These are phyloP conservation scores for Cytauxzoon felis DNA, from an alignment of 169 alveolate species.

Conservation along the genomic window DNA sequence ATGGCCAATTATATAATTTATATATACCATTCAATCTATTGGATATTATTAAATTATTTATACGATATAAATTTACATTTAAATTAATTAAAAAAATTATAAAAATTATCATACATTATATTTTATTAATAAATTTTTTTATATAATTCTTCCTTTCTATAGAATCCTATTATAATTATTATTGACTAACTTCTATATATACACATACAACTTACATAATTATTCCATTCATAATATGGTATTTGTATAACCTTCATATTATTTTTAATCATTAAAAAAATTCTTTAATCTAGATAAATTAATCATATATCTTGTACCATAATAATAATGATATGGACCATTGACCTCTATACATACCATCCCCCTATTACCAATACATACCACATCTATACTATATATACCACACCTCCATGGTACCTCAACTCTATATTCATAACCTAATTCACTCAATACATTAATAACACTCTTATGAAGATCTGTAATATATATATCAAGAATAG, in stretches of 20 bases:
- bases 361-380: not conserved
- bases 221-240: slow-evolving; percentile 52
- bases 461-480: slow-evolving; percentile 56
- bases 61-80: too few relatives aligned
- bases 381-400: slow-evolving; percentile 31
- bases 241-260: slow-evolving; percentile 30
- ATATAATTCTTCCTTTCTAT: too few relatives aligned
- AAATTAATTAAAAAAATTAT: too few relatives aligned
- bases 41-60: too few relatives aligned
- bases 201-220: not conserved
- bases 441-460: not conserved
- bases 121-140: too few relatives aligned
- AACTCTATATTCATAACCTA: not conserved
- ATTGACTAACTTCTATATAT: too few relatives aligned
- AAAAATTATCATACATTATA: too few relatives aligned
- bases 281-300: slow-evolving; percentile 28
- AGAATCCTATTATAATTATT: too few relatives aligned
- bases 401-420: slow-evolving; percentile 26
- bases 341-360: slow-evolving; percentile 35
- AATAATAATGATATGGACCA: slow-evolving; percentile 58
- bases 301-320: slow-evolving; percentile 28
- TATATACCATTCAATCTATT: too few relatives aligned
- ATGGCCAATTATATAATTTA: too few relatives aligned
- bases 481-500: too few relatives aligned
- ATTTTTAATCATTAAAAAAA: slow-evolving; percentile 5